Evolutionary conservation across 805 yeast species (phyloP), one percentile per base, ranked within the genome.

Genomic region (Metschnikowia cubensis): DNA sequence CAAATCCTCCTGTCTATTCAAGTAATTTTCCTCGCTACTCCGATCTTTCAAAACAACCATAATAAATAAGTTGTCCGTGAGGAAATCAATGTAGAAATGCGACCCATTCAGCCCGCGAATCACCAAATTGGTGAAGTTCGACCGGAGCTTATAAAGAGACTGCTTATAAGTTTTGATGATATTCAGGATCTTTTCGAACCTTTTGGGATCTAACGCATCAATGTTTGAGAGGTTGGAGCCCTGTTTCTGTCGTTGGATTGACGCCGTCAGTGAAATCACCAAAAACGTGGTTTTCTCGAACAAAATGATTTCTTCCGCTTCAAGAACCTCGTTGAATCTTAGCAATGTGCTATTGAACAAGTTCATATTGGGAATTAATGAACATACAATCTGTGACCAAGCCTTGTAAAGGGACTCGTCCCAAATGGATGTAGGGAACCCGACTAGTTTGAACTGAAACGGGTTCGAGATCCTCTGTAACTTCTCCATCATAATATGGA

Each of bases 341-440:
- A 83, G 70, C 52, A 94, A 73, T 62, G 88, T 86, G 50, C 80
- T 80, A 66, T 92, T 92, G 61, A 89, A 87, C 14, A 83, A 70
- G 35, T 81, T 77, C 80, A 92, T 91, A 61, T 94, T 92, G 13
- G 99, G 97, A 50, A 94, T 92, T 57, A 94, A 75, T 1, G 97
- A 87, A 63, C 98, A 91, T 34, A 94, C 97, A 52, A 94, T 92
- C 45, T 84, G 87, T 2, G 96, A 88, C 99, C 99, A 94, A 1
- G 99, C 99, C 66, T 87, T 91, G 66, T 92, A 94, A 51, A 92
- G 73, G 61, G 92, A 83, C 66, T 92, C 98, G 69, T 92, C 97
- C 98, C 98, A 92, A 50, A 92, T 92, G 1, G 96, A 88, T 0
- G 98, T 94, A 5, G 97, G 92, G 64, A 90, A 92, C 2, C 97